phyloP scores from a whole-genome alignment of 306 rosid genomes.

The Castanea sativa region DNA sequence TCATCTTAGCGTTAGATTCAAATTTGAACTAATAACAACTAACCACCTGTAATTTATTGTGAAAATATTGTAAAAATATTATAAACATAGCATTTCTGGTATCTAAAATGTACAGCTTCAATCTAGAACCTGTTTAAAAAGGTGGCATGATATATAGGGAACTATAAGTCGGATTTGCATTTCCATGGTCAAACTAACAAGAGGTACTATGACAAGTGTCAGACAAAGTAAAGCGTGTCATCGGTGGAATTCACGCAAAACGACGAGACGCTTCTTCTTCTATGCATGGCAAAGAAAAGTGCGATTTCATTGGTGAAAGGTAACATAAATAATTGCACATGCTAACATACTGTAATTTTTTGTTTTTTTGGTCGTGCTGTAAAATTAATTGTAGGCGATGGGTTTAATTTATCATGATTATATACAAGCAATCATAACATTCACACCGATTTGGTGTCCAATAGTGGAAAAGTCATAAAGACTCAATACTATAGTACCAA shows the following conservation, averaged over 20 bases:
- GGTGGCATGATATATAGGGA: too few species aligned
- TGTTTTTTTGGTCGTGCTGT: not conserved
- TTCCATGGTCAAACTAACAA: not conserved
- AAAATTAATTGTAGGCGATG: not conserved
- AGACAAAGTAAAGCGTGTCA: not conserved
- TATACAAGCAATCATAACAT: not conserved
- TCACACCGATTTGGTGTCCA: not conserved
- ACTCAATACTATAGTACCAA: not conserved
- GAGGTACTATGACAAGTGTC: not conserved
- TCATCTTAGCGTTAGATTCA: too few species aligned
- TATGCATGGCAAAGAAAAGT: not conserved
- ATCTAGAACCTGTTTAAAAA: too few species aligned
- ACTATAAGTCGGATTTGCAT: not conserved
- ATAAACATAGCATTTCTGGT: too few species aligned
- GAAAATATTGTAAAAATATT: too few species aligned
- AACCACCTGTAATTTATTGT: too few species aligned
- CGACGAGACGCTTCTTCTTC: not conserved
- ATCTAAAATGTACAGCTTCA: too few species aligned
- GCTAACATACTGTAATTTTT: not conserved
- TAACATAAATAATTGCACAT: not conserved
- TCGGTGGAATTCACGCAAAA: not conserved
- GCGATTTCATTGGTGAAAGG: not conserved
- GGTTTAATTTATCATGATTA: not conserved
- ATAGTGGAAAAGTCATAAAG: not conserved
- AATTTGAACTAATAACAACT: too few species aligned